Base-by-base conservation (phyloP, 78 protist species). In the Blattamonas nauphoetae region DNA sequence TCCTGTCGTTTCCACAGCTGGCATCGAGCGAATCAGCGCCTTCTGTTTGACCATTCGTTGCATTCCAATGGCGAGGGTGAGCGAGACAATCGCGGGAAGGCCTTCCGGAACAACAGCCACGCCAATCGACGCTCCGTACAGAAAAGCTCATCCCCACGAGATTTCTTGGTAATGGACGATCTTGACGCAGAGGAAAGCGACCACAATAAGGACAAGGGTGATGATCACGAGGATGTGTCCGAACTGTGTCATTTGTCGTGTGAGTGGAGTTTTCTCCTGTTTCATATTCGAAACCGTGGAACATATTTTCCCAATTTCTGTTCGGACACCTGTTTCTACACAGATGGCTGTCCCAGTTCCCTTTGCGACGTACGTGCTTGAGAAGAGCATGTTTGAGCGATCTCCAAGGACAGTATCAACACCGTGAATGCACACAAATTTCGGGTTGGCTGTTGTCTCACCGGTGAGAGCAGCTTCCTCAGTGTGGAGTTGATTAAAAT, bases 1-100 rank as follows among this genome's bases (percentile, higher is more conserved):
- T 29, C 99, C 99, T 1, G 96, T 96, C 3, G 99, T 95, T 87
- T 95, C 99, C 71, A 97, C 98, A 34, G 95, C 91, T 1, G 90
- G 91, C 0, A 93, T 55, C n/a, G 77, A 78, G 41, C 93, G 90
- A 11, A 97, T 96, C 45, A 96, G 45, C 34, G 95, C 96, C 64
- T 94, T 93, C 3, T 81, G 85, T 78, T 38, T 84, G 45, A 96
- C 94, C 97, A 97, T 94, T 41, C 42, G 2, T 35, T 86, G 55
- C 36, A 90, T 80, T 29, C 96, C 95, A 34, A 96, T 84, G 4
- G 98, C 91, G 33, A 96, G 91, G 81, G 93, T 82, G n/a, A 88
- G 85, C 2, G 98, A 93, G 41, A 96, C 93, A 1, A 94, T 94
- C 33, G 96, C 92, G 21, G 95, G 96, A 2, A 97, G 94, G 2